Conservation (phyloP, 176 grass and related monocot species). For the Avena sativa region DNA sequence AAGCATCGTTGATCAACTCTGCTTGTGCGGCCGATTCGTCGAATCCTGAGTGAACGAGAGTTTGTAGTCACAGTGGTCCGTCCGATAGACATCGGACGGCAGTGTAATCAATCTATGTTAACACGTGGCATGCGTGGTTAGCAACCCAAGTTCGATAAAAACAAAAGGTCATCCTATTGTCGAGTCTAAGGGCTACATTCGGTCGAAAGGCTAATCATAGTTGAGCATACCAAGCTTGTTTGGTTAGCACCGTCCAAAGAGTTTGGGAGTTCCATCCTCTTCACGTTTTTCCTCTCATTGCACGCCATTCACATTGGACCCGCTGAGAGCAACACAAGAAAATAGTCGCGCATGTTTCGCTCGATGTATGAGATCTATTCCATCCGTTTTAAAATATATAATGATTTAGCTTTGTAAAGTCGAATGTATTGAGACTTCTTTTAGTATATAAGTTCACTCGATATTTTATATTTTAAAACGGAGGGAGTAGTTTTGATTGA, state of each 20-base stretch:
- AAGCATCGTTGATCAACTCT: neutral
- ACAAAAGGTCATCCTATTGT: too few species aligned
- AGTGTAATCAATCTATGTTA: neutral
- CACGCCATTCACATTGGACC: neutral
- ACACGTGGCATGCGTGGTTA: too few species aligned
- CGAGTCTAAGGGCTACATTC: neutral
- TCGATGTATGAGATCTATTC: too few species aligned
- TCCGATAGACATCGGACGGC: neutral
- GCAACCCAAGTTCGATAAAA: too few species aligned
- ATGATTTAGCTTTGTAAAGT: too few species aligned
- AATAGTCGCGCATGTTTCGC: too few species aligned
- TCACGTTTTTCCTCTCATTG: neutral
- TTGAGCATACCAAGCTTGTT: neutral
- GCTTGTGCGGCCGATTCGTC: slow-evolving; percentile 30
- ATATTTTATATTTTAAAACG: too few species aligned
- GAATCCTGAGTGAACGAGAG: neutral
- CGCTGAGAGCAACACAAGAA: too few species aligned
- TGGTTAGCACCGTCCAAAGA: neutral
- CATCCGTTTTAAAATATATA: too few species aligned
- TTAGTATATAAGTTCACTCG: too few species aligned
- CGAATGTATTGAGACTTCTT: too few species aligned
- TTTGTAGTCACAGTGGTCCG: neutral
- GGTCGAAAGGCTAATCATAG: neutral
- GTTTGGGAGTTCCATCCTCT: neutral
- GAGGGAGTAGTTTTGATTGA: too few species aligned